phyloP scores from a whole-genome alignment of 306 rosid species.

The Cucumis hystrix region DNA sequence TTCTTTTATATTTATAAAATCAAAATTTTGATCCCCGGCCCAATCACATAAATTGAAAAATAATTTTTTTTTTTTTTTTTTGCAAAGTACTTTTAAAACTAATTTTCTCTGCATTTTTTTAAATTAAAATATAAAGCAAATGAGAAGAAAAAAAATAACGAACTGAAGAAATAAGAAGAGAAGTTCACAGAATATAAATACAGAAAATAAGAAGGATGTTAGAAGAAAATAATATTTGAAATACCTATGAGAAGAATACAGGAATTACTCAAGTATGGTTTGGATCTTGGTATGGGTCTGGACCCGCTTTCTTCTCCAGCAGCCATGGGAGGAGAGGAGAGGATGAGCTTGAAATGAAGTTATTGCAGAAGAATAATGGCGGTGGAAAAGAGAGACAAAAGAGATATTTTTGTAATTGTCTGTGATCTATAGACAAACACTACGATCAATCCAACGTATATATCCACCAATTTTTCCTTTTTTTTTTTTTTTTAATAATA shows the following conservation, averaged over 20 bases:
- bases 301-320: constrained; percentile 33
- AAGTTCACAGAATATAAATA: too few relatives aligned
- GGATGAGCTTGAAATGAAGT: not conserved
- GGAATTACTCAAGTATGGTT: constrained; percentile 30
- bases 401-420: not conserved
- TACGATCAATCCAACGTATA: not conserved
- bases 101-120: too few relatives aligned
- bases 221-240: not conserved
- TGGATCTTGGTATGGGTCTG: not conserved
- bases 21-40: too few relatives aligned
- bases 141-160: not conserved
- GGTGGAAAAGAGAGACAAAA: not conserved
- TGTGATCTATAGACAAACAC: not conserved
- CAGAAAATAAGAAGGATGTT: not conserved
- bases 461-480: not conserved
- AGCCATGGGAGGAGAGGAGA: not conserved
- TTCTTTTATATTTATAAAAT: too few relatives aligned
- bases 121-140: too few relatives aligned
- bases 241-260: constrained; percentile 87
- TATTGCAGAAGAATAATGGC: not conserved
- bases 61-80: too few relatives aligned
- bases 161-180: too few relatives aligned
- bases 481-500: not conserved
- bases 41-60: too few relatives aligned
- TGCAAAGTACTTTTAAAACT: too few relatives aligned